Percentiles rank a stretch among this genome's conserved stretches.
Evolutionary conservation across 2,329 filamentous ascomycete species (phyloP).

Genomic region (Colletotrichum musicola): DNA sequence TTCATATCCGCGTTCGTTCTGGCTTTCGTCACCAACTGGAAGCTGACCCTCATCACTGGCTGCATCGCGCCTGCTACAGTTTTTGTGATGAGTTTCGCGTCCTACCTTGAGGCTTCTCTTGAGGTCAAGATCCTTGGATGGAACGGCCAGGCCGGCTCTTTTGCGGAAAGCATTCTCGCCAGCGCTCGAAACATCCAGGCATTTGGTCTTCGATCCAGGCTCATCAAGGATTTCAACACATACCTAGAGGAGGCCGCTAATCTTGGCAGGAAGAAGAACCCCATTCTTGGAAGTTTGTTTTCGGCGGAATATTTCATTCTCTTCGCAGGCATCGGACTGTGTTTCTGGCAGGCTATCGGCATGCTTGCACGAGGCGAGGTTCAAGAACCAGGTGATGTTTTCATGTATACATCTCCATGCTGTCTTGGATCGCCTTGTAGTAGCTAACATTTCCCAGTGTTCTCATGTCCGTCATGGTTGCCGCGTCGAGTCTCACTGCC

Average conservation of each 20-base stretch:
- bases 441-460: slow-evolving; percentile 36
- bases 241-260: slow-evolving; percentile 40
- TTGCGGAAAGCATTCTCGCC: slow-evolving; percentile 44
- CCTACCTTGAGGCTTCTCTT: slow-evolving; percentile 35
- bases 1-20: slow-evolving; percentile 52
- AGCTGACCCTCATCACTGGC: slow-evolving; percentile 56
- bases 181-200: slow-evolving; percentile 33
- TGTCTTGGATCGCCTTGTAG: slow-evolving; percentile 44
- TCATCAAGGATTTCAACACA: slow-evolving; percentile 13
- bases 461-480: slow-evolving; percentile 44
- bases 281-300: slow-evolving; percentile 46
- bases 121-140: slow-evolving; percentile 44
- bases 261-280: slow-evolving; percentile 47
- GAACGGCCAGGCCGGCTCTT: slow-evolving; percentile 43
- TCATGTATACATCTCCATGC: slow-evolving; percentile 25
- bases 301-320: slow-evolving; percentile 57
- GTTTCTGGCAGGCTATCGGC: slow-evolving; percentile 48
- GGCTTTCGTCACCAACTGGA: slow-evolving; percentile 54
- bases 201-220: slow-evolving; percentile 29
- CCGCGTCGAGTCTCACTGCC: slow-evolving; percentile 35
- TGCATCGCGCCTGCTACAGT: slow-evolving; percentile 16
- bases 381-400: slow-evolving; percentile 26
- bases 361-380: slow-evolving; percentile 48
- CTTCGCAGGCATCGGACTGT: slow-evolving; percentile 38
- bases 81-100: not conserved